Base-by-base conservation (phyloP, 768 basidiomycete species). In the Podaxis pistillaris region DNA sequence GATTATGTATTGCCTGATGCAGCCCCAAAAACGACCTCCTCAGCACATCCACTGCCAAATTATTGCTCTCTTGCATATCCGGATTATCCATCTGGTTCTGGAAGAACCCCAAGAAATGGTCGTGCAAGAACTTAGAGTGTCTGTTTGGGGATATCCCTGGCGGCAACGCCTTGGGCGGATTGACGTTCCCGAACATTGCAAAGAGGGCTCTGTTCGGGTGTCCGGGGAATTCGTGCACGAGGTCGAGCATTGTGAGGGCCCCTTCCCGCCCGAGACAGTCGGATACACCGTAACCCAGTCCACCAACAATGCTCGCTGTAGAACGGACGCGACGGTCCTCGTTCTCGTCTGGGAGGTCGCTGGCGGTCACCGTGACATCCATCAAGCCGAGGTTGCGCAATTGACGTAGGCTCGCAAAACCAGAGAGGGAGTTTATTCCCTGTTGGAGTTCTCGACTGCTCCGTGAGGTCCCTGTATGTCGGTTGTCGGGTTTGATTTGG, bases 241-340 rank as follows among this genome's bases (percentile, higher is more conserved):
- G 83, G 74, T 99, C 97, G 66, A 97, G 83, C 87, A 96, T 94
- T 51, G 85, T 89, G 47, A 98, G 82, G 58, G 86, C 85, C 52
- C 94, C 91, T 63, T 85, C 83, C 62, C 78, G 81, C 19, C 95
- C 95, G 41, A 98, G 79, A 15, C 90, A 92, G 70, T 99, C 97
- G 0, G 96, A 93, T 60, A 99, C 96, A 15, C 96, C 97, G 68
- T 98, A 98, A 26, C 90, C 87, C 92, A 99, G 93, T 58, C 86
- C 86, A 75, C 91, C 91, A 62, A 98, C 88, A 37, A 91, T 90
- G 1, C 93, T 93, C 33, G 86, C 79, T 3, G 96, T 97, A 0
- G 94, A 96, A 51, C 97, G 89, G 3, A 99, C 89, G 0, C 97
- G 91, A 15, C 95, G 86, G 58, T 94, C 91, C 58, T 94, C 92